Base-by-base conservation (phyloP, 495 filamentous ascomycete species). In the Entonaema liquescens region DNA sequence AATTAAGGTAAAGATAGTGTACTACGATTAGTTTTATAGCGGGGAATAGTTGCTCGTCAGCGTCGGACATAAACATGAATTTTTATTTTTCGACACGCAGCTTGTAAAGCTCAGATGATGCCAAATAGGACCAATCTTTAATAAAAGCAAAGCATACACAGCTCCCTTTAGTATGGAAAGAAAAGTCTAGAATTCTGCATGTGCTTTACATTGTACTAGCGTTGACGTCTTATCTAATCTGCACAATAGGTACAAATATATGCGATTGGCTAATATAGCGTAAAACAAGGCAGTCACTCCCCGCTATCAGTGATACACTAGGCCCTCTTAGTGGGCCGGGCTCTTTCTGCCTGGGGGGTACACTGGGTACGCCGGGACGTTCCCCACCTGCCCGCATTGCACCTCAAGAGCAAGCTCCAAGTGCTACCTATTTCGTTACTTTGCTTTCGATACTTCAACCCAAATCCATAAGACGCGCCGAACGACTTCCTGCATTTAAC, bases 311-410 rank as follows among this genome's bases (percentile, higher is more conserved):
- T 47, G 26, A n/a, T 5, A 33, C 23, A 47, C 42, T 47, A 47
- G 42, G 23, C 49, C 13, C 26, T 53, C 28, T 31, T 54, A 67
- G 47, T 55, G 25, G 17, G 26, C 68, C 69, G 63, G 54, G 69
- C 59, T 59, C 64, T 59, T 65, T 66, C 64, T 72, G 69, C 69
- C 69, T 72, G 58, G 64, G 54, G 59, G 58, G n/a, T n/a, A n/a
- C n/a, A n/a, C n/a, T n/a, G 0, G 7, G 12, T 25, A 12, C n/a
- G 8, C 26, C 35, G n/a, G 17, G 35, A 66, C 33, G 9, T 50
- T 56, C 61, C 65, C 70, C 65, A 61, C 65, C 47, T 65, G 56
- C 65, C 60, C 50, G 50, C 70, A 73, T 73, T 47, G 53, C 60
- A 68, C 60, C 57, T 67, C 40, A 35, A 72, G 58, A 61, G 60